Evolutionary conservation across 345 rosid species (phyloP), one percentile per base, ranked within the genome.

Genomic region (Moricandia arvensis): DNA sequence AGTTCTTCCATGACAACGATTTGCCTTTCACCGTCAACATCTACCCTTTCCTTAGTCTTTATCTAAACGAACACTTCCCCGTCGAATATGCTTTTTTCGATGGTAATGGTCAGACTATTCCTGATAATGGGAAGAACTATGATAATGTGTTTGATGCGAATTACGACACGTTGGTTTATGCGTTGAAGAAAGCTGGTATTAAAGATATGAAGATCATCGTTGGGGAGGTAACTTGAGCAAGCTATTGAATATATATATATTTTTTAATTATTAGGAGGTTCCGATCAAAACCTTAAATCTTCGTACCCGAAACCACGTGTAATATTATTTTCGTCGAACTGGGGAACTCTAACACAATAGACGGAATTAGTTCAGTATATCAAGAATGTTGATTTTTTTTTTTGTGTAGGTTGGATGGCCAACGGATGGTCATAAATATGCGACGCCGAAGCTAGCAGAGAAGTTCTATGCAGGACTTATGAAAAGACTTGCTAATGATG

Each of bases 381-480:
- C 63, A 75, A 60, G 43, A 51, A 60, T 30, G 12, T 53, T 53
- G 54, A 51, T 6, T 63, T 33, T 10, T 31, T 31, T 47, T 47
- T n/a, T n/a, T 47, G 0, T 47, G n/a, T 77, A 78, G 81, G 89
- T 91, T 1, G 99, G 99, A 0, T 96, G 98, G 97, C 99, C 98
- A 0, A 93, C 98, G 0, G 91, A 93, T 1, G 97, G 96, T 24
- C 41, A 80, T 49, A 45, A 49, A 10, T 60, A 60, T 9, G 97
- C 86, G 0, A 83, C 66, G 2, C 5, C 5, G 2, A 69, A 68
- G 5, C 35, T 62, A 24, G 99, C 98, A 0, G 51, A 87, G 43
- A 88, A 79, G 41, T 93, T 90, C 66, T 93, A 91, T 60, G 85
- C 85, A 6, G 97, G 96, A 8, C 80, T 93, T n/a, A 60, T 93